Evolutionary conservation across 1,139 yeast species (phyloP).

Genomic region (Diutina siamensis): DNA sequence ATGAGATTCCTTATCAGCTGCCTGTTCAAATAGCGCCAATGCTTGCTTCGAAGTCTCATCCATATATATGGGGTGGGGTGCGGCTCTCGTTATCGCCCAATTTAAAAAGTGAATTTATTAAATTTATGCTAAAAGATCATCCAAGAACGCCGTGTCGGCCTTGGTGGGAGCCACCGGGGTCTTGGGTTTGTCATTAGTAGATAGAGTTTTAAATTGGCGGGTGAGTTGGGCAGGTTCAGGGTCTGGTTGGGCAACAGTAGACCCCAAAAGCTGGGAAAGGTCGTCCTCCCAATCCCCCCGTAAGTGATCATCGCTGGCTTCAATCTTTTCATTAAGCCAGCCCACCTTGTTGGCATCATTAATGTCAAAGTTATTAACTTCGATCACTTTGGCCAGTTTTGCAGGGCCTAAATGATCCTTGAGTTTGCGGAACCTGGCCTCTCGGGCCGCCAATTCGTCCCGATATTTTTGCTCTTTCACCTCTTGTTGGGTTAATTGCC

Average conservation of each 20-base stretch:
- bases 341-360: not conserved
- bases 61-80: not conserved
- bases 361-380: constrained; percentile 1
- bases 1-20: constrained; percentile 56
- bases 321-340: not conserved
- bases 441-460: not conserved
- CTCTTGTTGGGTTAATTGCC: not conserved
- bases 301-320: not conserved
- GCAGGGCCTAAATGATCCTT: not conserved
- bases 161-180: not conserved
- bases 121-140: not conserved
- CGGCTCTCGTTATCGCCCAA: not conserved
- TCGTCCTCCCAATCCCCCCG: not conserved
- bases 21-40: constrained; percentile 34
- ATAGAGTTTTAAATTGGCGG: too few relatives aligned
- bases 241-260: not conserved
- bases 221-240: too few relatives aligned
- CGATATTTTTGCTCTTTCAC: not conserved
- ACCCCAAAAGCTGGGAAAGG: not conserved
- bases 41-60: constrained; percentile 2
- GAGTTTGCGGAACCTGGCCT: not conserved
- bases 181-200: not conserved
- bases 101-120: not conserved
- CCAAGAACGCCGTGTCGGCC: not conserved
- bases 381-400: not conserved